Base-by-base conservation (phyloP, 345 rosid species). In the Anastatica hierochuntica region DNA sequence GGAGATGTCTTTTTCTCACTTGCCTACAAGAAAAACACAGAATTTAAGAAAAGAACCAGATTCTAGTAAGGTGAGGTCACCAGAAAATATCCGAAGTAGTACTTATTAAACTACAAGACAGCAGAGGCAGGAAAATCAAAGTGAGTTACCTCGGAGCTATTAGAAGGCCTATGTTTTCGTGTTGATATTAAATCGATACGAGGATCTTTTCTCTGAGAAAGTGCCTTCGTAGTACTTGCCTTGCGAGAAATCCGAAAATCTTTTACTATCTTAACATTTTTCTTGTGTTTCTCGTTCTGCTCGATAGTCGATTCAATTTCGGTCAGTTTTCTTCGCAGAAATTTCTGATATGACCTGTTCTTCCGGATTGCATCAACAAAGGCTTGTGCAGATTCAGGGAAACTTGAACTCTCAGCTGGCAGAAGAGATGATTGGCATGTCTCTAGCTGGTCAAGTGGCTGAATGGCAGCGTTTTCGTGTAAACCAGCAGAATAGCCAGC, bases 331-430 rank as follows among this genome's bases (percentile, higher is more conserved):
- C 64, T 64, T 59, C 84, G 67, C 12, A 83, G 62, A 35, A 85
- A 78, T 73, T 66, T 88, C 78, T 92, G 98, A 43, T 71, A 81
- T 2, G 83, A 71, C 62, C 96, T 81, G 60, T 92, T 92, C 83
- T 37, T 88, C 75, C 78, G 78, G 62, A 92, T 78, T 16, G 95
- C 88, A 50, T 74, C 84, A 63, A 88, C 57, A 55, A 88, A 76
- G 45, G 72, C 49, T 57, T 70, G 82, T 16, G 88, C 96, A 15
- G 85, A 68, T 63, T 79, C 78, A 39, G 90, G 95, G 56, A 83
- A 87, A 61, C 69, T 79, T 30, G 85, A 70, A 49, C 60, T 48
- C 37, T 63, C 57, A 10, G 21, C 27, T 31, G 64, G 68, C 61
- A 53, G 13, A 44, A 43, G 56, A 24, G 82, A 67, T 49, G 53